Conservation (phyloP, 495 filamentous ascomycete species). For the Chaetomium cochliodes region DNA sequence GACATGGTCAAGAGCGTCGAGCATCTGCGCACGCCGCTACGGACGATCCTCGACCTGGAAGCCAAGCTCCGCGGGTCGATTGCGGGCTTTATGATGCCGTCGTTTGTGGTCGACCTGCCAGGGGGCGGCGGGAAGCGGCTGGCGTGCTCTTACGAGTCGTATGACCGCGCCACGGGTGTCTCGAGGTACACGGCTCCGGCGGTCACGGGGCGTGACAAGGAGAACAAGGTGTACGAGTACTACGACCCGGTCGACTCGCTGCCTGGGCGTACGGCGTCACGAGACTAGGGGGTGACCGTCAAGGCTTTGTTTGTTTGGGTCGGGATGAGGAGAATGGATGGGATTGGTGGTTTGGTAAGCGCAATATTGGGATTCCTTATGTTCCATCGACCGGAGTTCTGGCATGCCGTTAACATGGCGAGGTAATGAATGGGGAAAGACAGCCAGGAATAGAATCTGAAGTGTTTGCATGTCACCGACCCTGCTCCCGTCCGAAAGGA, state of each 20-base stretch:
- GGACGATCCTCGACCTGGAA: slow-evolving; percentile 56
- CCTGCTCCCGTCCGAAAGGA: neutral
- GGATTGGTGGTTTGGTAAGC: neutral
- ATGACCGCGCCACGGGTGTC: slow-evolving; percentile 51
- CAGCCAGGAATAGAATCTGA: neutral
- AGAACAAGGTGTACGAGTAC: slow-evolving; percentile 54
- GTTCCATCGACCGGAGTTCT: neutral
- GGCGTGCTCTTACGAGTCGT: slow-evolving; percentile 49
- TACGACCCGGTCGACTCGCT: slow-evolving; percentile 48
- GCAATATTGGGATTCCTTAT: neutral
- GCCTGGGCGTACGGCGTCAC: neutral
- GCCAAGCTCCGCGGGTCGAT: slow-evolving; percentile 54
- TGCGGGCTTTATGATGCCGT: slow-evolving; percentile 59
- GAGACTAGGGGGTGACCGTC: neutral
- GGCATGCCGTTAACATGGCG: neutral
- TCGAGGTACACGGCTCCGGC: slow-evolving; percentile 55
- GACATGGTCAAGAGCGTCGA: slow-evolving; percentile 58
- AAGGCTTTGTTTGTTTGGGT: too few relatives aligned
- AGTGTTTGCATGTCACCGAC: neutral
- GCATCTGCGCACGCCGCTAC: slow-evolving; percentile 60
- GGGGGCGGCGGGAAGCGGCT: slow-evolving; percentile 61
- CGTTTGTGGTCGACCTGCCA: slow-evolving; percentile 61
- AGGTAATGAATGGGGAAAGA: neutral
- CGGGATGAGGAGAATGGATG: too few relatives aligned
- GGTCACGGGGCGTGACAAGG: slow-evolving; percentile 46